phyloP scores from a whole-genome alignment of 768 basidiomycete species.

The Cyclocybe aegerita region DNA sequence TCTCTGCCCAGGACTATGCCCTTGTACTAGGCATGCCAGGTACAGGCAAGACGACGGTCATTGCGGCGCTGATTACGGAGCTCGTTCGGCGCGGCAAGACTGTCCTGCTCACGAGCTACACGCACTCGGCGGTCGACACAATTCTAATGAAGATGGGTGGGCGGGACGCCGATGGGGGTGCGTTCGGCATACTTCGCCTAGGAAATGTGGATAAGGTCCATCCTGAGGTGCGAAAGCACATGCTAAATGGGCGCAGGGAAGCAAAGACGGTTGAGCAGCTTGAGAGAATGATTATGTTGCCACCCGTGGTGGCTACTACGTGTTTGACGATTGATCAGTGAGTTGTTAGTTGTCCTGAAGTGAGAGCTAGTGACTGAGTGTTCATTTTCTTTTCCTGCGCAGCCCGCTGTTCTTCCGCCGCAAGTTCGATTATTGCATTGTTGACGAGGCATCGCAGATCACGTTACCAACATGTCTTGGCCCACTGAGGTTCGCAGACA shows the following conservation, averaged over 20 bases:
- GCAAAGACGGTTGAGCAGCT: conserved; percentile 78
- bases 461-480: conserved; percentile 95
- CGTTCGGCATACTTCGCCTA: conserved; percentile 77
- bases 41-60: conserved; percentile 95
- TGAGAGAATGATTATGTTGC: conserved; percentile 79
- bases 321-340: conserved; percentile 94
- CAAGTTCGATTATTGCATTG: conserved; percentile 93
- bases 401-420: conserved; percentile 82
- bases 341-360: conserved; percentile 26
- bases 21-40: conserved; percentile 97
- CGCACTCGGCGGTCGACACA: conserved; percentile 98
- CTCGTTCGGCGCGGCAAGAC: conserved; percentile 82
- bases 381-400: conserved; percentile 23
- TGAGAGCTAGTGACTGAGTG: neutral
- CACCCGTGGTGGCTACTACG: conserved; percentile 95
- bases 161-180: conserved; percentile 26
- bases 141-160: conserved; percentile 81
- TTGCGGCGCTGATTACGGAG: conserved; percentile 81
- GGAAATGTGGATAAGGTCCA: conserved; percentile 95
- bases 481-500: conserved; percentile 86
- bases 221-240: conserved; percentile 72
- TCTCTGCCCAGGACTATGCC: conserved; percentile 86
- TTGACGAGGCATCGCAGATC: conserved; percentile 98
- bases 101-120: conserved; percentile 89
- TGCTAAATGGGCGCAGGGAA: conserved; percentile 53